These are phyloP conservation scores for Ogataea angusta DNA, from an alignment of 805 yeast genomes.

Conservation along the genomic window DNA sequence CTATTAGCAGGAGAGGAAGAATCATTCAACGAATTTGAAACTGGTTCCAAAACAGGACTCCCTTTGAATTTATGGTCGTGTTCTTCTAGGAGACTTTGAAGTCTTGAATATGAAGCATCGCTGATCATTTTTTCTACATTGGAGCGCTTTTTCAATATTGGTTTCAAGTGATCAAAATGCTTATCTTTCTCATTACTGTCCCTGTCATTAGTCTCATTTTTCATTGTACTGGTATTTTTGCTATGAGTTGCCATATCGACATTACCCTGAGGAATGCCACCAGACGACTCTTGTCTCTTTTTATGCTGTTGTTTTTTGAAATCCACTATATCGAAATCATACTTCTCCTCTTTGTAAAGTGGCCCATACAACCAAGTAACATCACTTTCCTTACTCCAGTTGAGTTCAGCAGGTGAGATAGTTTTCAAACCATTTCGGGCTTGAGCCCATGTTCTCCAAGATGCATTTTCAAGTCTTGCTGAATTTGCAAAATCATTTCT, in stretches of 20 bases:
- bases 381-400: slow-evolving; percentile 96
- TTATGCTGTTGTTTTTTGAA: slow-evolving; percentile 13
- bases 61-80: slow-evolving; percentile 31
- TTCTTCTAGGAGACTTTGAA: slow-evolving; percentile 31
- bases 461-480: slow-evolving; percentile 78
- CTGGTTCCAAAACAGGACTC: slow-evolving; percentile 33
- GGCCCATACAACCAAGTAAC: slow-evolving; percentile 99
- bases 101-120: slow-evolving; percentile 41
- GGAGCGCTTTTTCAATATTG: slow-evolving; percentile 84
- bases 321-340: slow-evolving; percentile 20
- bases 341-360: slow-evolving; percentile 26
- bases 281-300: slow-evolving; percentile 3
- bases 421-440: slow-evolving; percentile 68
- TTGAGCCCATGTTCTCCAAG: slow-evolving; percentile 98
- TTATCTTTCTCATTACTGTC: background rate
- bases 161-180: slow-evolving; percentile 51
- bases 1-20: slow-evolving; percentile 19
- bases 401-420: slow-evolving; percentile 84
- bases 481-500: slow-evolving; percentile 80
- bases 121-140: slow-evolving; percentile 77
- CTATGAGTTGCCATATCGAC: too few species aligned
- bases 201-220: too few species aligned
- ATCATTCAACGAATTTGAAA: slow-evolving; percentile 16
- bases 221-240: too few species aligned
- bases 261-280: too few species aligned